Conservation (phyloP, 768 basidiomycete species). For the Gautieria morchelliformis region DNA sequence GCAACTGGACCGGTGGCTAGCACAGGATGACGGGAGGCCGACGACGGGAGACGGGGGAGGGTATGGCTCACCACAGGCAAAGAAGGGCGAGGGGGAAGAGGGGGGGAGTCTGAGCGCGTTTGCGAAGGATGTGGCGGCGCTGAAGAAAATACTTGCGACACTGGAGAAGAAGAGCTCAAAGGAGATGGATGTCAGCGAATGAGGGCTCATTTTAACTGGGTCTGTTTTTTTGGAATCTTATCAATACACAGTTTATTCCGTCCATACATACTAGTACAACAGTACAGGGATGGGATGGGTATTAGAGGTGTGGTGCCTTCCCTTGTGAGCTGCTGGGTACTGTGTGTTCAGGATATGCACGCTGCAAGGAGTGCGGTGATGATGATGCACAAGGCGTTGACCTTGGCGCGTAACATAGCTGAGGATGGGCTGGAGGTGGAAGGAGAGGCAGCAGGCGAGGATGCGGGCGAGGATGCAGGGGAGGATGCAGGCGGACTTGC, state of each 20-base stretch:
- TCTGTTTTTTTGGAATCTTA: not conserved
- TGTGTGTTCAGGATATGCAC: not conserved
- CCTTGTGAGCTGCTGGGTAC: not conserved
- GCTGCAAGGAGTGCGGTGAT: not conserved
- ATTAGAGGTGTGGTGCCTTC: no score
- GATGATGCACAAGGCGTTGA: not conserved
- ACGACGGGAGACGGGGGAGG: constrained; percentile 42
- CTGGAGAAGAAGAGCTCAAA: constrained; percentile 24
- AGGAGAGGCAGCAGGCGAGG: no score
- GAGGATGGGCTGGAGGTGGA: not conserved
- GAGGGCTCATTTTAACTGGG: not conserved
- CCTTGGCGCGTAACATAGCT: not conserved
- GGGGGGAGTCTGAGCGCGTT: constrained; percentile 49
- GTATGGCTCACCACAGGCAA: constrained; percentile 19
- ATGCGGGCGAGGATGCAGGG: not conserved
- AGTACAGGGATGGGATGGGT: no score
- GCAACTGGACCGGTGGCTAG: constrained; percentile 76
- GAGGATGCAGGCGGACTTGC: not conserved
- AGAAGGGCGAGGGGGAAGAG: constrained; percentile 23
- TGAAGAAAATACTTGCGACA: constrained; percentile 49
- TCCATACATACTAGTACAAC: no score
- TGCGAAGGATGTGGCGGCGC: constrained; percentile 59
- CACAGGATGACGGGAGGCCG: constrained; percentile 60
- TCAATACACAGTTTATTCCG: no score
- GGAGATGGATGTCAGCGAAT: constrained; percentile 1